These are phyloP conservation scores for Fusarium sp. DNA, from an alignment of 2,329 filamentous ascomycete genomes.

Conservation along the genomic window DNA sequence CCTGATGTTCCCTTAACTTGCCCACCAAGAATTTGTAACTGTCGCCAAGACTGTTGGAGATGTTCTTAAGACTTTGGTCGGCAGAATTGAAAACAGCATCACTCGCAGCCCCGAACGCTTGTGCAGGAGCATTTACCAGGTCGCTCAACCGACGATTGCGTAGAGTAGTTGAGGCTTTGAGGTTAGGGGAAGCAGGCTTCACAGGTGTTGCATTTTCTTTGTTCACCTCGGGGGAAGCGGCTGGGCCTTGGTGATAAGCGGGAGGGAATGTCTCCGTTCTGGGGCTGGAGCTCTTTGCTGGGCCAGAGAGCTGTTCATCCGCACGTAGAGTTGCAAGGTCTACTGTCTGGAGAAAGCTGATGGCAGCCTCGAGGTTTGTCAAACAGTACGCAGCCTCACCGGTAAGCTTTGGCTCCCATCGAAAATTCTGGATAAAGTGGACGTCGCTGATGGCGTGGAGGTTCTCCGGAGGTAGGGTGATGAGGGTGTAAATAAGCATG, in stretches of 20 bases:
- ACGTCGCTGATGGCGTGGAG: constrained; percentile 94
- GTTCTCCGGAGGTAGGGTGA: constrained; percentile 88
- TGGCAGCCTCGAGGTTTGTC: constrained; percentile 94
- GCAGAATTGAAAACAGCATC: constrained; percentile 90
- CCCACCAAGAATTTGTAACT: constrained; percentile 96
- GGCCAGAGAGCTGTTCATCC: constrained; percentile 81
- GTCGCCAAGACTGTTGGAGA: constrained; percentile 89
- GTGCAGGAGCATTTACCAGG: constrained; percentile 87
- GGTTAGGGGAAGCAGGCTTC: constrained; percentile 58
- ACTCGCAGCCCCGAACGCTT: constrained; percentile 84
- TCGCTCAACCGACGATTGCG: constrained; percentile 87
- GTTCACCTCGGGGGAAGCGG: constrained; percentile 54
- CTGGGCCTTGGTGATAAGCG: constrained; percentile 66
- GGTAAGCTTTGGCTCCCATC: constrained; percentile 87
- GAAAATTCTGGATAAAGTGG: constrained; percentile 94
- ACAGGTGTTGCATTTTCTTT: constrained; percentile 52
- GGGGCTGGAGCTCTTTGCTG: constrained; percentile 69
- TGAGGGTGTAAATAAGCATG: constrained; percentile 95
- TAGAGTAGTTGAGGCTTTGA: constrained; percentile 64
- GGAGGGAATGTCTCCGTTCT: constrained; percentile 71
- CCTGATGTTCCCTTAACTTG: constrained; percentile 82
- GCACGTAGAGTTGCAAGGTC: constrained; percentile 90
- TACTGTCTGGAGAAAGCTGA: constrained; percentile 95
- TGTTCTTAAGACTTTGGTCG: constrained; percentile 92
- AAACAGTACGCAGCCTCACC: constrained; percentile 97